Conservation (phyloP, 179 eudicot genomes). For the Heliamphora pulchella region DNA sequence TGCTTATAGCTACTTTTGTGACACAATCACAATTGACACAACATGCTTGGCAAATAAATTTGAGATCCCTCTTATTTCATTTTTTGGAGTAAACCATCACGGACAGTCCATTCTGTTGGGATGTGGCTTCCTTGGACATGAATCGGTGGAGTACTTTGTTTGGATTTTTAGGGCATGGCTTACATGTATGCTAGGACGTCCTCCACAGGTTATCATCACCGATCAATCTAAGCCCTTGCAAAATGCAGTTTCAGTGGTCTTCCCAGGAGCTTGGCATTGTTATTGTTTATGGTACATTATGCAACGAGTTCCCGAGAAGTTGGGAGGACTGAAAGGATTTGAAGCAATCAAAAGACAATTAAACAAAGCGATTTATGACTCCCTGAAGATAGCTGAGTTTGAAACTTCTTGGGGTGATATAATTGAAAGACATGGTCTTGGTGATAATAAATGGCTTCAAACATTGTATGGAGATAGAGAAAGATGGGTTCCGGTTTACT, state of each 20-base stretch:
- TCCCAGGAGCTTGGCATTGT: constrained; percentile 30
- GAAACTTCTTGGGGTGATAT: constrained; percentile 33
- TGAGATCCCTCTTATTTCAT: constrained; percentile 29
- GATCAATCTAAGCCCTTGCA: constrained; percentile 31
- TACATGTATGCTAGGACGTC: constrained; percentile 26
- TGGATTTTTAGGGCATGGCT: constrained; percentile 29
- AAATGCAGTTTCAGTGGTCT: constrained; percentile 27
- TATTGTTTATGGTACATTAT: constrained; percentile 30
- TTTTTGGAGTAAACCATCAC: constrained; percentile 27
- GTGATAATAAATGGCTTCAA: constrained; percentile 33
- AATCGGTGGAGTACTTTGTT: constrained; percentile 25
- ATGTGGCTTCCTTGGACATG: constrained; percentile 29
- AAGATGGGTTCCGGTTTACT: constrained; percentile 38
- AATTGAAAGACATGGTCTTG: constrained; percentile 28
- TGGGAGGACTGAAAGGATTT: constrained; percentile 24
- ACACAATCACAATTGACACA: constrained; percentile 27
- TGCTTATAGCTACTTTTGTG: constrained; percentile 25
- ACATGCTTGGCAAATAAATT: constrained; percentile 27
- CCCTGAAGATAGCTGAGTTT: constrained; percentile 35
- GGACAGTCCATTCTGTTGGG: constrained; percentile 27
- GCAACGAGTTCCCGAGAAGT: constrained; percentile 30
- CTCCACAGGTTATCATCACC: constrained; percentile 33
- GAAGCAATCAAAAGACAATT: constrained; percentile 26
- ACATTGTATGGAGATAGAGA: constrained; percentile 35
- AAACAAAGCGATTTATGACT: constrained; percentile 31